These are phyloP conservation scores for Coniochaeta prunicola DNA, from an alignment of 2,329 filamentous ascomycete genomes.

Conservation along the genomic window DNA sequence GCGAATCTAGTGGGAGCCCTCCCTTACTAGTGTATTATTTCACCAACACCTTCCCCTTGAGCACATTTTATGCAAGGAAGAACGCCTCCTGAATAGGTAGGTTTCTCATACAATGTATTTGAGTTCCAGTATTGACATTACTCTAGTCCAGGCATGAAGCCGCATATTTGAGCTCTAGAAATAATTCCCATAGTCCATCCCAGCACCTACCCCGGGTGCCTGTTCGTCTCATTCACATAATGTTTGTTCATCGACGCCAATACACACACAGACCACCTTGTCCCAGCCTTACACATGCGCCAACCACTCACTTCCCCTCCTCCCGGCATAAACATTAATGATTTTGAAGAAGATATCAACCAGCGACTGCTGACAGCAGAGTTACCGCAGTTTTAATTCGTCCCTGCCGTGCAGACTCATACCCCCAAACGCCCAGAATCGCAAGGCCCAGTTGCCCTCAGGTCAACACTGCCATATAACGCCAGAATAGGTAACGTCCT, in stretches of 20 bases:
- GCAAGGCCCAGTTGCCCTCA: neutral
- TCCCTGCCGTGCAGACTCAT: neutral
- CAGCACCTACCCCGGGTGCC: neutral
- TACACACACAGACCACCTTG: neutral
- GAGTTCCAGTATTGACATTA: neutral
- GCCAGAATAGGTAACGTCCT: neutral
- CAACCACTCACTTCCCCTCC: neutral
- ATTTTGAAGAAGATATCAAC: neutral
- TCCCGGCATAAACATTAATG: neutral
- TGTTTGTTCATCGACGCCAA: neutral
- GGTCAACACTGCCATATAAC: neutral
- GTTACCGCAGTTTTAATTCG: neutral
- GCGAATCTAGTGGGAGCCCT: too few species aligned
- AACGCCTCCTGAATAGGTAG: too few species aligned
- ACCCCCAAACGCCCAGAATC: neutral
- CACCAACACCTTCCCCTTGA: too few species aligned
- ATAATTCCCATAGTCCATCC: neutral
- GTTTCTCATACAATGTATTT: neutral
- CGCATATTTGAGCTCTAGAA: neutral
- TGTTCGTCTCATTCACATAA: neutral
- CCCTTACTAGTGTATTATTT: too few species aligned
- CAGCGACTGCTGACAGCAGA: neutral
- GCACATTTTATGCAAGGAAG: too few species aligned
- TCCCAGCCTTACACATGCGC: neutral
- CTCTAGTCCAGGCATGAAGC: neutral